Evolutionary conservation across 2,329 filamentous ascomycete genomes (phyloP), one percentile per base, ranked within the genome.

Genomic region (Neonectria faginata): DNA sequence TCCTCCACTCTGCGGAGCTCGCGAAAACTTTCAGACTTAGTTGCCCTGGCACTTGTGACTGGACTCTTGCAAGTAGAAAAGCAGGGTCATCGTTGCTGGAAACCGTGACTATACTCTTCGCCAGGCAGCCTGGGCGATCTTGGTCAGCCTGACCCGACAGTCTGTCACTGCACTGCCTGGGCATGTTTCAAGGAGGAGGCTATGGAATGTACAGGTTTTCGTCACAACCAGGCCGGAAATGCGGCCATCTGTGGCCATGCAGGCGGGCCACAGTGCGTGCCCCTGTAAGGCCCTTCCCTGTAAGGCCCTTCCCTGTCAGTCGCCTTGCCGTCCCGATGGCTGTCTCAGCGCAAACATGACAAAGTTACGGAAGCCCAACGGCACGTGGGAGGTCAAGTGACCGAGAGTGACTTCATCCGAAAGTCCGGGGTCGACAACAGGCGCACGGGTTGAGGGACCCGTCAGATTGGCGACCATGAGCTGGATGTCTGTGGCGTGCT

Each of bases 311-410:
- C 48, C 60, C 36, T 33, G 22, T 56, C 25, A 20, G 44, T 48
- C 25, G 42, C 25, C 16, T 29, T 22, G 33, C 22, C 31, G n/a
- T 39, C 25, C 45, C 53, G 47, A 22, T 39, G 47, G 45, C 44
- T 44, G 39, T 27, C 53, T 22, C 47, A 27, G 33, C 52, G 33
- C 12, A 36, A 16, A 14, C 33, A 36, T 36, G 33, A 14, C 33
- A 16, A 16, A 16, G 33, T 16, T 36, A 36, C 33, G 16, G n/a
- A 27, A 54, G 47, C 29, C n/a, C 25, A 8, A 27, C 41, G 12
- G 36, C 71, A 66, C 67, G 67, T 67, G 67, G 42, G 55, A 68
- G 45, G 53, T 70, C 67, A 66, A 70, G 70, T 73, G 73, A 72
- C 63, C 22, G 33, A 8, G 31, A 45, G 65, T 63, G 62, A 68